These are phyloP conservation scores for Chytridiales sp. DNA, from an alignment of 371 early-diverging fungal species.

Conservation along the genomic window DNA sequence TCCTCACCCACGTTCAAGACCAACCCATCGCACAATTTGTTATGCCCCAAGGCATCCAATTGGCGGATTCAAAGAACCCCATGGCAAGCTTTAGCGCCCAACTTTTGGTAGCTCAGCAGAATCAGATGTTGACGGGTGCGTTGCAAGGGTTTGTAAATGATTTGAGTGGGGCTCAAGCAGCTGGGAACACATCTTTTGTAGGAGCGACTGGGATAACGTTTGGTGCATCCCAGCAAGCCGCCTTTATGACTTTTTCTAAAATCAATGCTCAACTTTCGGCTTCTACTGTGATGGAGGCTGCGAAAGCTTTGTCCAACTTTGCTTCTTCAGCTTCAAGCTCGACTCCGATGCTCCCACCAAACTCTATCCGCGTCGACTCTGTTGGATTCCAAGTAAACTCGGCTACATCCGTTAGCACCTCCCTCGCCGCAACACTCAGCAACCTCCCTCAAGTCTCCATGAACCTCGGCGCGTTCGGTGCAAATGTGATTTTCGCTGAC, in stretches of 20 bases:
- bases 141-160: constrained; percentile 8
- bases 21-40: neutral
- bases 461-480: neutral
- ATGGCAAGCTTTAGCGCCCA: constrained; percentile 8
- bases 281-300: constrained; percentile 9
- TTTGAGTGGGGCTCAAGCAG: neutral
- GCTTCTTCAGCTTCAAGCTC: no score
- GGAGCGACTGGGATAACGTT: constrained; percentile 37
- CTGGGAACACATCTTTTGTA: constrained; percentile 1
- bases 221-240: constrained; percentile 19
- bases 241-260: constrained; percentile 35
- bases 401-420: neutral
- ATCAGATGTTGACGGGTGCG: constrained; percentile 1
- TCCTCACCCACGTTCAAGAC: neutral
- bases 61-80: neutral
- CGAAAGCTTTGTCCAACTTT: neutral
- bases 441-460: neutral
- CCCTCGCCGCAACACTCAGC: neutral
- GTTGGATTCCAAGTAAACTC: neutral
- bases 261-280: constrained; percentile 20
- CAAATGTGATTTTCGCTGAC: neutral
- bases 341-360: neutral
- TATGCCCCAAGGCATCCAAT: neutral
- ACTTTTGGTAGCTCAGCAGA: neutral
- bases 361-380: neutral